These are phyloP conservation scores for Mycena rosella DNA, from an alignment of 768 basidiomycete species.

Conservation along the genomic window DNA sequence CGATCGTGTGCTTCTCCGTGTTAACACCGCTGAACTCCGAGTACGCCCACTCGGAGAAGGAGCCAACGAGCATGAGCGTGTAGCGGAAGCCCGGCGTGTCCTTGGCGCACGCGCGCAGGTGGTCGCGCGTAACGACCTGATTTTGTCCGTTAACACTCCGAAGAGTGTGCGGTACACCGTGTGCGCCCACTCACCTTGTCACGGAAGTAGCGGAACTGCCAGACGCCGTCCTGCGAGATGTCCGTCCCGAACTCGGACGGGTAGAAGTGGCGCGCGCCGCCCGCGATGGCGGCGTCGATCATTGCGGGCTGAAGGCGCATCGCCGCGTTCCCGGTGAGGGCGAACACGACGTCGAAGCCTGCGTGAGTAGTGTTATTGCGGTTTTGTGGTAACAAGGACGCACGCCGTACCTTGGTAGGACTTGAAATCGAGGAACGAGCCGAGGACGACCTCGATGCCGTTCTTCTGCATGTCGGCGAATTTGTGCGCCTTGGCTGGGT, in stretches of 20 bases:
- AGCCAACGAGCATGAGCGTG: constrained; percentile 19
- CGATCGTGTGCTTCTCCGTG: constrained; percentile 1
- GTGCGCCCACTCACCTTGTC: no score
- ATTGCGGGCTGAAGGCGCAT: constrained; percentile 23
- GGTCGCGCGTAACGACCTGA: constrained; percentile 20
- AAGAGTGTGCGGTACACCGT: no score
- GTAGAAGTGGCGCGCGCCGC: constrained; percentile 25
- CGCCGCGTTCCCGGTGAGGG: constrained; percentile 3
- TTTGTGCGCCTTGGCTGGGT: constrained; percentile 10
- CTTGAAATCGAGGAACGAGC: constrained; percentile 16
- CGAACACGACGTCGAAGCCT: constrained; percentile 23
- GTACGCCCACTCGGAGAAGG: constrained; percentile 19
- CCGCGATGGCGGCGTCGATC: constrained; percentile 23
- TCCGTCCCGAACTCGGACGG: constrained; percentile 25
- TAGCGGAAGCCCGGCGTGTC: constrained; percentile 16
- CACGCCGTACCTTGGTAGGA: constrained; percentile 5
- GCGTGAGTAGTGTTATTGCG: neutral
- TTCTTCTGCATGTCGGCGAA: neutral
- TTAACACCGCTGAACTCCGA: constrained; percentile 10
- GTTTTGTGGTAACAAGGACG: neutral
- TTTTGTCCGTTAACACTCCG: no score
- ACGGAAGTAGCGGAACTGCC: constrained; percentile 21
- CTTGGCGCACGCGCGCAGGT: constrained; percentile 10
- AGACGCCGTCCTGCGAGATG: neutral
- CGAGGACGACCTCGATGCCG: constrained; percentile 17